Conservation (phyloP, 2,329 filamentous ascomycete species). For the Spiromastix sp. region DNA sequence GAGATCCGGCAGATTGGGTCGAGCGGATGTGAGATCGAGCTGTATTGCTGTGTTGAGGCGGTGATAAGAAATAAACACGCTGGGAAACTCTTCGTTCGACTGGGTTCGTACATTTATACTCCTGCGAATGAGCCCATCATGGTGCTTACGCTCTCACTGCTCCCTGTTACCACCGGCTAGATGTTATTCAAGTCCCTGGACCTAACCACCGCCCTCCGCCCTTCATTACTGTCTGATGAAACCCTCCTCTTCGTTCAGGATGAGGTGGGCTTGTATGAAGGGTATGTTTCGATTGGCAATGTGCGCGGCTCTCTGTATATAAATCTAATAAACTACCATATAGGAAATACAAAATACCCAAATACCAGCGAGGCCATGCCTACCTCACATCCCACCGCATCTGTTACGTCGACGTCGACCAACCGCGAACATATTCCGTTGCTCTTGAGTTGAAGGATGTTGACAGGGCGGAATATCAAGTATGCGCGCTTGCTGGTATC, state of each 20-base stretch:
- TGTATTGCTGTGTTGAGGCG: no score
- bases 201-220: conserved; percentile 90
- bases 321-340: not conserved
- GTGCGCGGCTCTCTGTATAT: no score
- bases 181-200: conserved; percentile 97
- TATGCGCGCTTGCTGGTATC: conserved; percentile 28
- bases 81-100: not conserved
- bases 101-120: not conserved
- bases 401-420: conserved; percentile 85
- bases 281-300: conserved; percentile 47
- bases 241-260: conserved; percentile 93
- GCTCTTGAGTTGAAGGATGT: conserved; percentile 84
- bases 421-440: conserved; percentile 75
- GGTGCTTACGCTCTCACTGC: conserved; percentile 7
- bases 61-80: not conserved
- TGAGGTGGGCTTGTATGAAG: conserved; percentile 93
- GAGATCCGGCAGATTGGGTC: no score
- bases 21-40: no score
- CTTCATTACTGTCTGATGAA: conserved; percentile 86
- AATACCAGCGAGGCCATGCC: conserved; percentile 90
- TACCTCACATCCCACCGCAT: conserved; percentile 92
- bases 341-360: conserved; percentile 89
- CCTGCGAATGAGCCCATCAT: conserved; percentile 6
- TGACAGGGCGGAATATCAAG: conserved; percentile 83
- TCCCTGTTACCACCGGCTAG: conserved; percentile 42